phyloP scores from a whole-genome alignment of 805 yeast genomes.

The Starmerella vaccinii region DNA sequence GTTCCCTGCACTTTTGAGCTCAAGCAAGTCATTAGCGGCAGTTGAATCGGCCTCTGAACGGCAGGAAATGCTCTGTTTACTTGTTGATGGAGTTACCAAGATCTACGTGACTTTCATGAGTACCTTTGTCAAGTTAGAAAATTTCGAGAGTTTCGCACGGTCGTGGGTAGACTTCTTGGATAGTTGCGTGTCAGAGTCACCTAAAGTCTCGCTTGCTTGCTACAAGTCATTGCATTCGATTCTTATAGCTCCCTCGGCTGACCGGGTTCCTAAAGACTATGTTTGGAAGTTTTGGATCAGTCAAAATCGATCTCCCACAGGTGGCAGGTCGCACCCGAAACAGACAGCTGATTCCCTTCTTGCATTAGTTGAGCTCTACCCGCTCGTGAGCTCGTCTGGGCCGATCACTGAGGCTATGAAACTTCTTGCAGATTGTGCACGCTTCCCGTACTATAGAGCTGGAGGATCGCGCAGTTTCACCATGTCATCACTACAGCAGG shows the following conservation, averaged over 20 bases:
- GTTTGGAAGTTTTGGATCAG: slow-evolving; percentile 35
- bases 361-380: slow-evolving; percentile 17
- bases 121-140: slow-evolving; percentile 29
- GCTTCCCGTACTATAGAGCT: slow-evolving; percentile 19
- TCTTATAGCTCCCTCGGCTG: slow-evolving; percentile 30
- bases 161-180: slow-evolving; percentile 44
- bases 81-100: slow-evolving; percentile 56
- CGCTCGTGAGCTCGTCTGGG: slow-evolving; percentile 3
- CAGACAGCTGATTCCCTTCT: slow-evolving; percentile 49
- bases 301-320: slow-evolving; percentile 32
- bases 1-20: slow-evolving; percentile 35
- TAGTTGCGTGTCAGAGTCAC: slow-evolving; percentile 36
- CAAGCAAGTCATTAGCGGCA: slow-evolving; percentile 9
- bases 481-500: slow-evolving; percentile 53
- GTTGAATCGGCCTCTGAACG: slow-evolving; percentile 32
- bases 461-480: slow-evolving; percentile 39
- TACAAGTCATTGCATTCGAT: slow-evolving; percentile 46
- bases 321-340: slow-evolving; percentile 34
- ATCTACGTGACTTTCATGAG: slow-evolving; percentile 46
- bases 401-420: slow-evolving; percentile 5
- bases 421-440: slow-evolving; percentile 17
- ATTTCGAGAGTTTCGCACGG: slow-evolving; percentile 42
- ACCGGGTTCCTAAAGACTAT: slow-evolving; percentile 15
- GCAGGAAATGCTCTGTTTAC: slow-evolving; percentile 52
- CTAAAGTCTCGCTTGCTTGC: slow-evolving; percentile 45